Conservation (phyloP, 495 filamentous ascomycete genomes). For the Corynascus novoguineensis region DNA sequence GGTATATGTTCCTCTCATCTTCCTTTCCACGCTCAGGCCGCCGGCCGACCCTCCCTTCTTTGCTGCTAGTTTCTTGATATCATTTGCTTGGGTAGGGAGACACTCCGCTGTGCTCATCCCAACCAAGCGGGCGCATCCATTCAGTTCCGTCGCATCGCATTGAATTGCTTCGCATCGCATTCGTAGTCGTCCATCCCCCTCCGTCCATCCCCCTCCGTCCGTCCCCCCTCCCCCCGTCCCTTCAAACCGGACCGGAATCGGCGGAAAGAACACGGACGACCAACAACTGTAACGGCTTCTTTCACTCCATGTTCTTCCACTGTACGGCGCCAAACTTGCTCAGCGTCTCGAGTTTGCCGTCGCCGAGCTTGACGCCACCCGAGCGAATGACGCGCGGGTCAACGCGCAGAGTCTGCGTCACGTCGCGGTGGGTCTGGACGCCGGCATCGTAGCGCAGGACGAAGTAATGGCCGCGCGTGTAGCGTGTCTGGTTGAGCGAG, state of each 20-base stretch:
- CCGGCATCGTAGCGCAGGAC: conserved; percentile 90
- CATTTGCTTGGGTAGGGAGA: no score
- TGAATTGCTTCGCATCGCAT: no score
- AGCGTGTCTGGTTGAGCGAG: conserved; percentile 68
- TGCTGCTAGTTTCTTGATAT: no score
- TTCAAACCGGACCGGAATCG: not conserved
- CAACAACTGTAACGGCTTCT: not conserved
- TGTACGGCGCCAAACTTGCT: conserved; percentile 53
- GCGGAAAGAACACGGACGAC: no score
- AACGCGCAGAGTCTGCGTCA: conserved; percentile 69
- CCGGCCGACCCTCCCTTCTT: no score
- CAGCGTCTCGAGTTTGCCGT: conserved; percentile 64
- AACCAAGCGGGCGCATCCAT: no score
- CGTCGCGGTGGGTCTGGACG: conserved; percentile 60
- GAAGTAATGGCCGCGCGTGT: conserved; percentile 89
- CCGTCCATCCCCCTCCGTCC: no score
- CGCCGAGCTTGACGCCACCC: conserved; percentile 78
- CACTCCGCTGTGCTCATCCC: no score
- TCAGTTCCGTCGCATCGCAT: no score
- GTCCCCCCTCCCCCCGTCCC: not conserved
- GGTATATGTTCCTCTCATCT: no score
- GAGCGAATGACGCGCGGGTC: conserved; percentile 89
- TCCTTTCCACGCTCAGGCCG: no score
- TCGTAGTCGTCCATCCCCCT: no score
- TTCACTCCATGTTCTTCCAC: conserved; percentile 24